These are phyloP conservation scores for Oryza nivara DNA, from an alignment of 176 grass and related monocot genomes.

Conservation along the genomic window DNA sequence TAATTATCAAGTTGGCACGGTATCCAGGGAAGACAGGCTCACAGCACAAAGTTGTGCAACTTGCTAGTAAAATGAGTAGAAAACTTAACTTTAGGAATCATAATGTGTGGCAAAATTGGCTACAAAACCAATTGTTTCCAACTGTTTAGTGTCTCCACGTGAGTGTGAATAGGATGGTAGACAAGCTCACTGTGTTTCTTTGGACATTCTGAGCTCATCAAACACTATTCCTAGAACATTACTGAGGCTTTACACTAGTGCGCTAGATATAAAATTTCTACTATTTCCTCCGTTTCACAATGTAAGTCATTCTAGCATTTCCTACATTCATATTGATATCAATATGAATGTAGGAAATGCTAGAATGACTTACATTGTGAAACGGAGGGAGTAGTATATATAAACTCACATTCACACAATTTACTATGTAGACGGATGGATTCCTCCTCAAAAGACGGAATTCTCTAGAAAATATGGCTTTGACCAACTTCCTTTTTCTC, in stretches of 20 bases:
- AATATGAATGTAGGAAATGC: too few relatives aligned
- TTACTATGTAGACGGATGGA: constrained; percentile 61
- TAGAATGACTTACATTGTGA: too few relatives aligned
- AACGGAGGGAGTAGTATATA: not conserved
- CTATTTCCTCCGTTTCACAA: too few relatives aligned
- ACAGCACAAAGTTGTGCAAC: not conserved
- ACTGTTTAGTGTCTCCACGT: too few relatives aligned
- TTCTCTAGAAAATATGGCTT: constrained; percentile 58
- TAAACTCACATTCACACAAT: constrained; percentile 41
- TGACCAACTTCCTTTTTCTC: constrained; percentile 50
- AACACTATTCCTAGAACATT: not conserved
- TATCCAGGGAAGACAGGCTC: not conserved
- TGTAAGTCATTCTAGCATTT: too few relatives aligned
- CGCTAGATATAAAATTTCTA: not conserved
- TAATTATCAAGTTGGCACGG: not conserved
- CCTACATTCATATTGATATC: too few relatives aligned
- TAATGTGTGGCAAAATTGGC: not conserved
- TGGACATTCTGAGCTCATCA: not conserved
- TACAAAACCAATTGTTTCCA: not conserved
- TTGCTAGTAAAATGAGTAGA: not conserved
- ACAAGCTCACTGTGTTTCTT: not conserved
- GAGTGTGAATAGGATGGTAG: too few relatives aligned
- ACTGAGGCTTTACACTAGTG: not conserved
- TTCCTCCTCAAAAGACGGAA: constrained; percentile 69
- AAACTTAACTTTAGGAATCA: constrained; percentile 9